Conservation (phyloP, 2,329 filamentous ascomycete genomes). For the Penicillium vulpinum region DNA sequence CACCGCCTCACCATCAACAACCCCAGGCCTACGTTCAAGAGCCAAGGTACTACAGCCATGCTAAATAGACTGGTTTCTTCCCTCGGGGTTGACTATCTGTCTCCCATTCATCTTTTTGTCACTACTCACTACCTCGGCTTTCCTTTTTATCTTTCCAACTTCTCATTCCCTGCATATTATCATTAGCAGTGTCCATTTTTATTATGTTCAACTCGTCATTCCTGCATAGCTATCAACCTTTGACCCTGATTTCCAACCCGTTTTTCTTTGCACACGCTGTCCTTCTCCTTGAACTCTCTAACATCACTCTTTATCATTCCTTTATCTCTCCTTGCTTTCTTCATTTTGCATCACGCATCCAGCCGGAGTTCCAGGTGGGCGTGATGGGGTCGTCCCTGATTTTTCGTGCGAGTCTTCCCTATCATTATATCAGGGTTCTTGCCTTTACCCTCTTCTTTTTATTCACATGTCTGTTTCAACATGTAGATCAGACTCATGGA, state of each 20-base stretch:
- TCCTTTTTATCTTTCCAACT: background rate
- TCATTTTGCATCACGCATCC: constrained; percentile 31
- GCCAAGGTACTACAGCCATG: constrained; percentile 26
- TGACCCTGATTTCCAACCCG: constrained; percentile 4
- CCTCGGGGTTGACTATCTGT: background rate
- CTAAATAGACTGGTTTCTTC: constrained; percentile 7
- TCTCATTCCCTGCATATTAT: constrained; percentile 3
- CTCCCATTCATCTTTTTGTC: background rate
- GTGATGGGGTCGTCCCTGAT: constrained; percentile 19
- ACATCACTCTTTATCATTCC: constrained; percentile 1
- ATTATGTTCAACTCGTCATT: constrained; percentile 7
- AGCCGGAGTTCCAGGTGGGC: constrained; percentile 30
- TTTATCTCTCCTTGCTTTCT: background rate
- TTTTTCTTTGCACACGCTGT: background rate
- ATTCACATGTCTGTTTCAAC: background rate
- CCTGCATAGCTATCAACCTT: constrained; percentile 1
- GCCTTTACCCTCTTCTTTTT: background rate
- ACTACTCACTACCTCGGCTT: background rate
- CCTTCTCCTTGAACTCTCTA: background rate
- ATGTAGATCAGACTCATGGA: constrained; percentile 2
- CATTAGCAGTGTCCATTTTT: constrained; percentile 2
- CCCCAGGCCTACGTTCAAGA: constrained; percentile 30
- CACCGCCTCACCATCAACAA: constrained; percentile 28
- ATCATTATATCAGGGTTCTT: constrained; percentile 11
- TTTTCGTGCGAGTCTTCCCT: constrained; percentile 4